Evolutionary conservation across 345 rosid genomes (phyloP).

Genomic region (Linum lewisii): DNA sequence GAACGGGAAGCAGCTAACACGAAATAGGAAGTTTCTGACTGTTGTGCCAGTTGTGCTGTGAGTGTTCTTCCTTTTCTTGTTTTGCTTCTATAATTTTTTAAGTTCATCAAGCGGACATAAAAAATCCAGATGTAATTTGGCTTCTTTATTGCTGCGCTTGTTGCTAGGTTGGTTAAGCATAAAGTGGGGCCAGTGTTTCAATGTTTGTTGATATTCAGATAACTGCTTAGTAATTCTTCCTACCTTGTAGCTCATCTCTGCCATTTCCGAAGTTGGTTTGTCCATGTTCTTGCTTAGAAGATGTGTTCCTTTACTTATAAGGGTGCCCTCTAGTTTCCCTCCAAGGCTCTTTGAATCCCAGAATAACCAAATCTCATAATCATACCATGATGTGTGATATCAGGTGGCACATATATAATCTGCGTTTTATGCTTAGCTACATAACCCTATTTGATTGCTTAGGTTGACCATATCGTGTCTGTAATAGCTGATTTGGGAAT

Average conservation of each 20-base stretch:
- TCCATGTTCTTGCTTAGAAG: background rate
- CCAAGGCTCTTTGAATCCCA: background rate
- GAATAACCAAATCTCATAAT: background rate
- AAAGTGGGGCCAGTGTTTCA: no score
- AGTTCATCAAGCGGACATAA: background rate
- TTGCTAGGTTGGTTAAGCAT: no score
- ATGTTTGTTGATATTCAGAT: no score
- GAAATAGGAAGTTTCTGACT: conserved; percentile 82
- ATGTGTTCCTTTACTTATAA: background rate
- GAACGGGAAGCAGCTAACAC: conserved; percentile 89
- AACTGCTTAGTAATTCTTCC: background rate
- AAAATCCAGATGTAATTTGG: no score
- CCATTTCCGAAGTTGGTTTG: background rate
- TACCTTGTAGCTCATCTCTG: background rate
- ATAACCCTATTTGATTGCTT: background rate
- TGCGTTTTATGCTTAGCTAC: background rate
- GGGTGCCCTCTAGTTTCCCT: background rate
- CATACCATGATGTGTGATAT: background rate
- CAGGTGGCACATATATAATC: background rate
- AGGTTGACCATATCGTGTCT: background rate
- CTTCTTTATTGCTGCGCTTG: no score
- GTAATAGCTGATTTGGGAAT: background rate
- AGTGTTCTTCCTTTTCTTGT: conserved; percentile 18
- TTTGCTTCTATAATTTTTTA: background rate
- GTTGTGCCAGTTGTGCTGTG: conserved; percentile 93